Evolutionary conservation across 2,329 filamentous ascomycete species (phyloP).

Genomic region (Chaetomiaceae sp.): DNA sequence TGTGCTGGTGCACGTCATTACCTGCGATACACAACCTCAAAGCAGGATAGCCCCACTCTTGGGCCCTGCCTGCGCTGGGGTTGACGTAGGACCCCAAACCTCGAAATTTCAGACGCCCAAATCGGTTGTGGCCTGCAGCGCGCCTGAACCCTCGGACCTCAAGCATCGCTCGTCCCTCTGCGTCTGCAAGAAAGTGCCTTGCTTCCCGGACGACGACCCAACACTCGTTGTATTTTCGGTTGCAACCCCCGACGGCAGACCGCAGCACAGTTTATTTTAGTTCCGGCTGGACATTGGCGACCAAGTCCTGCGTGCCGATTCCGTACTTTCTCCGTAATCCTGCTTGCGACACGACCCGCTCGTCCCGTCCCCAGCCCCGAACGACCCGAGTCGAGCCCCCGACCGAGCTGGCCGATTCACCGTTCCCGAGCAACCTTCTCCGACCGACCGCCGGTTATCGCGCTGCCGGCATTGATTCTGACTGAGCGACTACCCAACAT

Average conservation of each 20-base stretch:
- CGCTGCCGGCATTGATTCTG: no score
- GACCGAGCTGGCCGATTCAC: no score
- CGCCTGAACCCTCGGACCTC: not conserved
- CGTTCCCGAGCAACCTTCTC: no score
- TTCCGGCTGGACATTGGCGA: no score
- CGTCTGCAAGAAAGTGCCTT: not conserved
- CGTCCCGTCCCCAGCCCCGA: no score
- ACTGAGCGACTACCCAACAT: not conserved
- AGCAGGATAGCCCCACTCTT: constrained; percentile 7
- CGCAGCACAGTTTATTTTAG: no score
- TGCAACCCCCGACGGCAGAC: not conserved
- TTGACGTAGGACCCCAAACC: constrained; percentile 25
- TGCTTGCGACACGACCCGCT: no score
- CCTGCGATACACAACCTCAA: not conserved
- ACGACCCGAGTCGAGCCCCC: constrained; percentile 3
- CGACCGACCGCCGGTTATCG: no score
- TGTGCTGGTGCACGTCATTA: constrained; percentile 3
- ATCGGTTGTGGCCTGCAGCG: constrained; percentile 1
- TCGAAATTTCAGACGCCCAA: constrained; percentile 24
- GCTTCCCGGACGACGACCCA: not conserved
- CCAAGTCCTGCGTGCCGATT: not conserved
- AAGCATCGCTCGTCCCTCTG: not conserved
- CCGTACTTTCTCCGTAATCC: not conserved
- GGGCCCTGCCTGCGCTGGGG: constrained; percentile 12
- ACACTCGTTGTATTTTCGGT: not conserved